phyloP scores from a whole-genome alignment of 2,329 filamentous ascomycete genomes.

The Colletotrichum acutatum region DNA sequence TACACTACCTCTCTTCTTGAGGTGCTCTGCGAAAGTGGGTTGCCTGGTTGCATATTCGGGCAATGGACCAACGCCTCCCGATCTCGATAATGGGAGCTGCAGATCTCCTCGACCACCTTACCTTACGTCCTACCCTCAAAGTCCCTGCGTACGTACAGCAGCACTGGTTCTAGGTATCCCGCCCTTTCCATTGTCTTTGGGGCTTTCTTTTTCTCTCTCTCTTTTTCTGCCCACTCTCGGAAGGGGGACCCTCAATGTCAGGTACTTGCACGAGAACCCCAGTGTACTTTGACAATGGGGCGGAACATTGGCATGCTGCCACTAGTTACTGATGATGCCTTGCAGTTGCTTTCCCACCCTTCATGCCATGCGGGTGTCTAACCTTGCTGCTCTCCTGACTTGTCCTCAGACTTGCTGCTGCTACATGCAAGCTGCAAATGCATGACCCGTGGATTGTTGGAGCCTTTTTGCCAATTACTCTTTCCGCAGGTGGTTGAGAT shows the following conservation, averaged over 20 bases:
- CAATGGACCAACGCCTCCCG: neutral
- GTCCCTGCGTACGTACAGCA: neutral
- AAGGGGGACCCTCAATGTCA: too few species aligned
- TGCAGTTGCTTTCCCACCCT: neutral
- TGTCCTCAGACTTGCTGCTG: neutral
- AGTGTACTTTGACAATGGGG: neutral
- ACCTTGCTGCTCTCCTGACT: neutral
- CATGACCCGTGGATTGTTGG: neutral
- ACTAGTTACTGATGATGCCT: neutral
- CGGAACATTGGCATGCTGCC: neutral
- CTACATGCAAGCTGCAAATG: slow-evolving; percentile 16
- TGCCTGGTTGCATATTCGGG: neutral
- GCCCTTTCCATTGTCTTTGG: neutral
- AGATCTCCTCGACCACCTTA: slow-evolving; percentile 18
- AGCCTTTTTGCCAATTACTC: slow-evolving; percentile 10
- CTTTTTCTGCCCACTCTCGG: neutral
- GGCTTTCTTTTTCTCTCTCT: neutral
- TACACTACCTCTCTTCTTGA: neutral
- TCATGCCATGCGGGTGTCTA: neutral
- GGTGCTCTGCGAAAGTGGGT: neutral
- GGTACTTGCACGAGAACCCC: neutral
- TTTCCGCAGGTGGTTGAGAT: slow-evolving; percentile 2
- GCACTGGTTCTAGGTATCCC: neutral
- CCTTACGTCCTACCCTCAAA: neutral
- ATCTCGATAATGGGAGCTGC: slow-evolving; percentile 26